These are phyloP conservation scores for Candida hungchunana DNA, from an alignment of 805 yeast genomes.

Conservation along the genomic window DNA sequence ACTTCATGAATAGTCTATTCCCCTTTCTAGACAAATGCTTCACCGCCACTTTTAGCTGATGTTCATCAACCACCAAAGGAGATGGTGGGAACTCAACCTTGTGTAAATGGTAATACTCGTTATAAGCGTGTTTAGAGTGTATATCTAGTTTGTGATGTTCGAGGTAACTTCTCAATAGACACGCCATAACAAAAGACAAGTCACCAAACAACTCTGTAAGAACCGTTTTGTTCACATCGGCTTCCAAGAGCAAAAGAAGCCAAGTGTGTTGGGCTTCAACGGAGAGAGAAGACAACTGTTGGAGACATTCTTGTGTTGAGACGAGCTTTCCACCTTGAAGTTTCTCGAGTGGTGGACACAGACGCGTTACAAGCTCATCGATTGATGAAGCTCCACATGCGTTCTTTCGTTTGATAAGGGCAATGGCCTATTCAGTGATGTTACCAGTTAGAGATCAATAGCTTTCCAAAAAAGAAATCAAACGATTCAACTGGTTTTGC, in stretches of 20 bases:
- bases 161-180: slow-evolving; percentile 5
- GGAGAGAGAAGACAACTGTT: neutral
- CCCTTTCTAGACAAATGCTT: too few species aligned
- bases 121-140: slow-evolving; percentile 4
- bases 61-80: too few species aligned
- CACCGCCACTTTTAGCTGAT: too few species aligned
- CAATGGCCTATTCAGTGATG: slow-evolving; percentile 13
- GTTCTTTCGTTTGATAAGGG: slow-evolving; percentile 19
- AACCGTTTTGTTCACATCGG: neutral
- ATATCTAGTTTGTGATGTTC: slow-evolving; percentile 3
- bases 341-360: too few species aligned
- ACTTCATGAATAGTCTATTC: too few species aligned
- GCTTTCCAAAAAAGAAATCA: neutral
- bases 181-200: slow-evolving; percentile 2
- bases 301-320: too few species aligned
- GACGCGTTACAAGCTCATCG: neutral
- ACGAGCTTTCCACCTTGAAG: too few species aligned
- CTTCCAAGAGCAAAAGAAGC: neutral
- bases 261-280: neutral
- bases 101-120: slow-evolving; percentile 6
- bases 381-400: slow-evolving; percentile 6
- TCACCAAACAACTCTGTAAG: slow-evolving; percentile 1
- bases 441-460: neutral
- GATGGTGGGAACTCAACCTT: too few species aligned
- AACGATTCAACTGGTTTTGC: neutral